phyloP scores from a whole-genome alignment of 2,329 filamentous ascomycete species.

The Fusarium fujikuroi region DNA sequence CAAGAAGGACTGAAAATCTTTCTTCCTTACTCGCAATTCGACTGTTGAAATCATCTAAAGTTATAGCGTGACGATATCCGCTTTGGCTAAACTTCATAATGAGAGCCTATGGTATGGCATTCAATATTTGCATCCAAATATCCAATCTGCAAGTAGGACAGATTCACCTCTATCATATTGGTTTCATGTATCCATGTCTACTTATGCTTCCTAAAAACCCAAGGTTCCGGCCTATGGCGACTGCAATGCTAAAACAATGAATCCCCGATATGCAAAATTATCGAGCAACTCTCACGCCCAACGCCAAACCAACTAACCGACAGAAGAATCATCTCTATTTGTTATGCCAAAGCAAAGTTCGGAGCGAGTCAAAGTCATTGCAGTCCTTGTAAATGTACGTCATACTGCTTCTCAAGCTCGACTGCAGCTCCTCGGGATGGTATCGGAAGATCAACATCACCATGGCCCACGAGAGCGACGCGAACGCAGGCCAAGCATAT shows the following conservation, averaged over 20 bases:
- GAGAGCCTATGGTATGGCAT: not conserved
- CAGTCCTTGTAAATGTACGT: constrained; percentile 94
- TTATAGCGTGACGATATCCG: not conserved
- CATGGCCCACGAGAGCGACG: constrained; percentile 86
- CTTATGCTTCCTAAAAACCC: constrained; percentile 20
- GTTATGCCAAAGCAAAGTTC: constrained; percentile 89
- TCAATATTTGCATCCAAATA: not conserved
- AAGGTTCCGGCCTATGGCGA: constrained; percentile 10
- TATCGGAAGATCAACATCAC: constrained; percentile 97
- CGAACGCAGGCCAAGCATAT: constrained; percentile 93
- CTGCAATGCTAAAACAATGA: constrained; percentile 10
- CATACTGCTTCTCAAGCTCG: constrained; percentile 94
- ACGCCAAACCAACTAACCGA: constrained; percentile 35
- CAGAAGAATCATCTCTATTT: constrained; percentile 56
- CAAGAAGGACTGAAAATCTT: not conserved
- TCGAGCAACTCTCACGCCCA: constrained; percentile 12
- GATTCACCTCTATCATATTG: constrained; percentile 19
- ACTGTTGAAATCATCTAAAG: not conserved
- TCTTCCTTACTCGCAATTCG: not conserved
- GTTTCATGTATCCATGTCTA: constrained; percentile 24
- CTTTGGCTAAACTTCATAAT: not conserved
- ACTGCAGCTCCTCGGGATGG: constrained; percentile 91
- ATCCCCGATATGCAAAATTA: constrained; percentile 32
- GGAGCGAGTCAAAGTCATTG: constrained; percentile 87
- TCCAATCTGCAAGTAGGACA: not conserved